Evolutionary conservation across 768 basidiomycete genomes (phyloP), one percentile per base, ranked within the genome.

Genomic region (Tubosaeta sp.): DNA sequence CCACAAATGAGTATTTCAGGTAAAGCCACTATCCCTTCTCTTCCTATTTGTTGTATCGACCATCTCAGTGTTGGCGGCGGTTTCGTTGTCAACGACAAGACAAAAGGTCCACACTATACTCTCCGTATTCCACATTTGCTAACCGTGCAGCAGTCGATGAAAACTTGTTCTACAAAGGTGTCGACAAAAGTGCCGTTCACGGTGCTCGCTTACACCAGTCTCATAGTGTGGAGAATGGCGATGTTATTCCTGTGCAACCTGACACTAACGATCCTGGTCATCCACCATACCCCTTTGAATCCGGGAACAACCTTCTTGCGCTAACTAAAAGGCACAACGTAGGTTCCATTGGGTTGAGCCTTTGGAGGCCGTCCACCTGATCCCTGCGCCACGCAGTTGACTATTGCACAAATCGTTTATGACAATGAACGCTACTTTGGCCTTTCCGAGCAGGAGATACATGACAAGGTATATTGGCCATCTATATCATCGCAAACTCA

Each of bases 1-100:
- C 94, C 1, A 94, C 91, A 12, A 97, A 98, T 59, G 90, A 94
- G 64, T 98, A 95, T 61, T 96, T 90, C 64, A 91, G 83, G 79
- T 77, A 58, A 36, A 53, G 44, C 19, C 35, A 41, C 11, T 14
- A 1, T 34, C 12, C 1, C 12, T 43, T 42, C 9, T 16, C 7
- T 29, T 14, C 25, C 6, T 31, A 3, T 21, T 39, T 29, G 16
- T 24, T 44, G 46, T 24, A 3, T 41, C 32, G 3, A 46, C 31
- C 14, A 22, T 19, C 42, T 24, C 42, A 83, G 88, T 48, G 92
- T 96, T 44, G 92, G 93, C 3, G 93, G 93, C 39, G 93, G 93
- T 3, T 96, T 95, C 64, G 93, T 95, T 3, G 92, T 96, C 22
- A 96, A 96, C 60, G 90, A 94, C 35, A 89, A 92, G 66, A 96